Base-by-base conservation (phyloP, 129 eudicot genomes). In the Arctium lappa region DNA sequence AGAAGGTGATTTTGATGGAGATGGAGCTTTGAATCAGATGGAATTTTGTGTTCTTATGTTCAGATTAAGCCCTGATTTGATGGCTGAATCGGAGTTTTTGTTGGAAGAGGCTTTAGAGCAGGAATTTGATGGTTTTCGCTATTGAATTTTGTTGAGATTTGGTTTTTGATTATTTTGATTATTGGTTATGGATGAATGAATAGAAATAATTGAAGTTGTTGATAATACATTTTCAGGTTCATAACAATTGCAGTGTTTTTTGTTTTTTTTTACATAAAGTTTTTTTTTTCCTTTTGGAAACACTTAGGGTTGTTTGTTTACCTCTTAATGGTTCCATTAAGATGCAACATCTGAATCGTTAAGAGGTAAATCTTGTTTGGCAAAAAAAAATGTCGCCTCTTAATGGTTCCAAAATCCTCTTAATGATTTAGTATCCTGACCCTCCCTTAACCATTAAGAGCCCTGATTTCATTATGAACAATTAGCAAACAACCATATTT, bases 41-140 rank as follows among this genome's bases (percentile, higher is more conserved):
- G 93, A 89, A 74, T 89, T 89, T 83, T 85, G 89, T 80, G 90
- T 81, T 72, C 84, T 87, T 44, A 87, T 87, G 90, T 84, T 87
- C 46, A 87, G 90, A 81, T 80, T 87, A 36, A 87, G 87, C 69
- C 83, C 87, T 62, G 16, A 73, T 60, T 84, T 84, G 80, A 84
- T 84, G 87, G 31, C 29, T 8, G 69, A 39, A 15, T 79, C 87
- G 0, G 9, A 32, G 80, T 33, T 65, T 56, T 73, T 84, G 38
- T 63, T 84, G 33, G 69, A 84, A n/a, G 78, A 84, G 16, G 82
- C 68, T 84, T 42, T 70, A 4, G 34, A 77, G 6, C 42, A 53
- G 38, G 72, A 70, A 9, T 71, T 80, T 7, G 74, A 56, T 72
- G 18, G 42, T 16, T 72, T 72, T 2, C 12, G 32, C 31, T 6